Evolutionary conservation across 805 yeast species (phyloP), one percentile per base, ranked within the genome.

Genomic region (Ogataea paraovalis): DNA sequence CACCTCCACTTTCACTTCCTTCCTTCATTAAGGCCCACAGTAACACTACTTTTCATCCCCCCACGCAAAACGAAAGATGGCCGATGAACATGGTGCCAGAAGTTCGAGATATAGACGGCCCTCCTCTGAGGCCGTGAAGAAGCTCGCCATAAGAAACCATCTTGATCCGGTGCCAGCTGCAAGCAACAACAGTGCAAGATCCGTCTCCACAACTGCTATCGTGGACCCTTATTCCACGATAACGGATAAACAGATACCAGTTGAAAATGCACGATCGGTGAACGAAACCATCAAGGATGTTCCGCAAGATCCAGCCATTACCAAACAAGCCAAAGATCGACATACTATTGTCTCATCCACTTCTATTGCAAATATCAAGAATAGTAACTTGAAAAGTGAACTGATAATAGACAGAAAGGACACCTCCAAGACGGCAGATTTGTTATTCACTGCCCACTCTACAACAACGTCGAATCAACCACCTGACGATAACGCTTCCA

Each of bases 401-500:
- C 36, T 51, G 22, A 51, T 51, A 28, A 40, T 36, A 7, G 36
- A 41, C 20, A 19, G 30, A 14, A 43, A 36, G n/a, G 23, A 36
- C n/a, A 20, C 33, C n/a, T 25, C 21, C 19, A 34, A 34, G 21
- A 7, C 14, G 14, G 28, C 25, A 12, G 41, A 43, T 12, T 28
- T 27, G 28, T 38, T 43, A 4, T 43, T 9, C 25, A 36, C 20
- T 10, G 25, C 20, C 7, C 18, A 12, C 16, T n/a, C 43, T 18
- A 32, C 19, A 32, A 30, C 39, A 19, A 25, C 41, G 14, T 38
- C 41, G 3, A 39, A 33, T 27, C 22, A 27, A 14, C 19, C 21
- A 33, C 18, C 10, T 23, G 62, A 55, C 9, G 66, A 61, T 43
- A 25, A 39, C 8, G 44, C 51, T 8, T 62, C 66, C 2, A 25